Evolutionary conservation across 768 basidiomycete genomes (phyloP).

Genomic region (Trametes cubensis): DNA sequence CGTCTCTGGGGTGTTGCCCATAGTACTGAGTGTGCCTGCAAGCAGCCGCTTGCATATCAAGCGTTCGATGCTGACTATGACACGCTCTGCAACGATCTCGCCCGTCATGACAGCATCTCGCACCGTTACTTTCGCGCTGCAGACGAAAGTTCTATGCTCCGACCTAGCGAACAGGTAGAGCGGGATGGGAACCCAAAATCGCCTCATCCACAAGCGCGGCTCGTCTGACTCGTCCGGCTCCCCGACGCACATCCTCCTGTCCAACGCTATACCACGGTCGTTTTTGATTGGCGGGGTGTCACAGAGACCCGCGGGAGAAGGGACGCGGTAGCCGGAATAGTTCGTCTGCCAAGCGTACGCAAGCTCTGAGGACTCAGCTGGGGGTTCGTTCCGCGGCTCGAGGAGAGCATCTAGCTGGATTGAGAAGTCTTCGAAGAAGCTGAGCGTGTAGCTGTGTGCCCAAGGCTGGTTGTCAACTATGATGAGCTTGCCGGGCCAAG

Average conservation of each 20-base stretch:
- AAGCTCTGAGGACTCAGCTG: neutral
- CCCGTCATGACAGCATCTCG: neutral
- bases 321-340: neutral
- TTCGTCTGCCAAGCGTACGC: neutral
- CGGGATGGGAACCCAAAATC: constrained; percentile 52
- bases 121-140: constrained; percentile 37
- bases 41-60: constrained; percentile 1
- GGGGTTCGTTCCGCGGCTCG: neutral
- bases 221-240: neutral
- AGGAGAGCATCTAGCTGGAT: neutral
- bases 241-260: neutral
- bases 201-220: constrained; percentile 33
- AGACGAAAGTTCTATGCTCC: constrained; percentile 48
- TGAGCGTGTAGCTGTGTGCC: neutral
- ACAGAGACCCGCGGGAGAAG: neutral
- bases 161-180: constrained; percentile 46
- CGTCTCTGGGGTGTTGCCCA: too few species aligned
- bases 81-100: neutral
- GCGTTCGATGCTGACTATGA: constrained; percentile 5
- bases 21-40: neutral
- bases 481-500: neutral
- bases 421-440: neutral
- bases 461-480: neutral
- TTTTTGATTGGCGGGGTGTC: neutral
- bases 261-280: neutral